Percentiles rank a stretch among this genome's conserved stretches.
Conservation (phyloP, 345 rosid species). For the Syzygium oleosum region DNA sequence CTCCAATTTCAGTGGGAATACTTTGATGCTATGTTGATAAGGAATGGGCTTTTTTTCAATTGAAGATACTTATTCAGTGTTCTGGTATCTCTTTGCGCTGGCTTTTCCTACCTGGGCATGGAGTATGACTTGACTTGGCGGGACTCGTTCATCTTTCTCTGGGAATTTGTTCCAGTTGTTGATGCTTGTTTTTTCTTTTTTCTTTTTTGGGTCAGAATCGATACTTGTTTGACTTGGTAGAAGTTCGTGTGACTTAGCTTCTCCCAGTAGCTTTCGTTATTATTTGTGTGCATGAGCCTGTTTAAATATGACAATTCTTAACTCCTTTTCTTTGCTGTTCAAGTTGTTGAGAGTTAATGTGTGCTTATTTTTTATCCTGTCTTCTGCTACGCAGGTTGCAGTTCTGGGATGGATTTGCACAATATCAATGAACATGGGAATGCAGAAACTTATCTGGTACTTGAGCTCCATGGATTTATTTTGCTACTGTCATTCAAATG, state of each 20-base stretch:
- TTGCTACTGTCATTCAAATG: not conserved
- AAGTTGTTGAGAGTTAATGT: not conserved
- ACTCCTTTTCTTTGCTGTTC: not conserved
- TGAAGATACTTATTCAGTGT: not conserved
- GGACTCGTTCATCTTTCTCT: not conserved
- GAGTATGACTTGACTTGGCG: not conserved
- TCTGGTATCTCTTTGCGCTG: not conserved
- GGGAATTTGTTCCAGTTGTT: not conserved
- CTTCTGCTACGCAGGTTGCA: conserved; percentile 10
- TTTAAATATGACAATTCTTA: not conserved
- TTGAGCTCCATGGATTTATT: not conserved
- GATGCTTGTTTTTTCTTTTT: not conserved
- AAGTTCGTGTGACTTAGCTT: not conserved
- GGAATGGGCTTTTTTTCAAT: not conserved
- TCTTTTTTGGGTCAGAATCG: not conserved
- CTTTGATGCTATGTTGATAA: not conserved
- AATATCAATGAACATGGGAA: conserved; percentile 20
- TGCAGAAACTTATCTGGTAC: conserved; percentile 27
- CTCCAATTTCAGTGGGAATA: not conserved
- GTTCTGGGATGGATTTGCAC: conserved; percentile 34
- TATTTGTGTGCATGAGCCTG: not conserved
- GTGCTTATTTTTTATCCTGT: not conserved
- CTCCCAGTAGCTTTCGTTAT: not conserved
- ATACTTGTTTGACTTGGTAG: not conserved
- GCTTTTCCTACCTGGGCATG: not conserved